Percentiles rank a stretch among this genome's conserved stretches.
phyloP scores from a whole-genome alignment of 1,284 basidiomycete species.

The Microbotryum lychnidis-dioicae region DNA sequence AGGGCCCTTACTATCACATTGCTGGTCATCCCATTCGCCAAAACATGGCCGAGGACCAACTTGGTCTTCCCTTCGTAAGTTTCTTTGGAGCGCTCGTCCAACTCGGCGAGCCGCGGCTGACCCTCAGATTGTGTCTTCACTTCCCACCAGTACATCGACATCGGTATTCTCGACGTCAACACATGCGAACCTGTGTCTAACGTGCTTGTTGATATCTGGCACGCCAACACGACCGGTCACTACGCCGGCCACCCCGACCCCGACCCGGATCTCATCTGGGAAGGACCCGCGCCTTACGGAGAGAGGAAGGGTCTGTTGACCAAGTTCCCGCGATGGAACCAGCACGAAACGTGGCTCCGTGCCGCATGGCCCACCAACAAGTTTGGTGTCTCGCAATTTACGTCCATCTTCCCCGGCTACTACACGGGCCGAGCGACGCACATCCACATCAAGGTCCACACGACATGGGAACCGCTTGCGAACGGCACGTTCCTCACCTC shows the following conservation, averaged over 20 bases:
- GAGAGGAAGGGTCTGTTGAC: constrained; percentile 40
- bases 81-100: not conserved
- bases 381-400: constrained; percentile 59
- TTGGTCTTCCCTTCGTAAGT: constrained; percentile 46
- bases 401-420: constrained; percentile 54
- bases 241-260: constrained; percentile 47
- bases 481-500: constrained; percentile 39
- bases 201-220: constrained; percentile 64
- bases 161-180: constrained; percentile 63
- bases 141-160: constrained; percentile 46
- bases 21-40: constrained; percentile 46
- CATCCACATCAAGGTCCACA: constrained; percentile 43
- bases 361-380: constrained; percentile 60
- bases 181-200: constrained; percentile 61
- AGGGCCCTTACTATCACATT: constrained; percentile 48
- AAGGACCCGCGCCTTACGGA: constrained; percentile 39
- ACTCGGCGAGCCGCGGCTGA: not conserved
- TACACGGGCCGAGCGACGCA: constrained; percentile 35
- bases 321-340: constrained; percentile 42
- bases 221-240: constrained; percentile 45
- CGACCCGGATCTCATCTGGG: constrained; percentile 39
- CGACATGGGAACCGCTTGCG: constrained; percentile 40
- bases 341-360: constrained; percentile 50
- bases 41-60: constrained; percentile 50
- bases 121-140: no score